These are phyloP conservation scores for Rhodotorula kratochvilovae DNA, from an alignment of 768 basidiomycete species.

Conservation along the genomic window DNA sequence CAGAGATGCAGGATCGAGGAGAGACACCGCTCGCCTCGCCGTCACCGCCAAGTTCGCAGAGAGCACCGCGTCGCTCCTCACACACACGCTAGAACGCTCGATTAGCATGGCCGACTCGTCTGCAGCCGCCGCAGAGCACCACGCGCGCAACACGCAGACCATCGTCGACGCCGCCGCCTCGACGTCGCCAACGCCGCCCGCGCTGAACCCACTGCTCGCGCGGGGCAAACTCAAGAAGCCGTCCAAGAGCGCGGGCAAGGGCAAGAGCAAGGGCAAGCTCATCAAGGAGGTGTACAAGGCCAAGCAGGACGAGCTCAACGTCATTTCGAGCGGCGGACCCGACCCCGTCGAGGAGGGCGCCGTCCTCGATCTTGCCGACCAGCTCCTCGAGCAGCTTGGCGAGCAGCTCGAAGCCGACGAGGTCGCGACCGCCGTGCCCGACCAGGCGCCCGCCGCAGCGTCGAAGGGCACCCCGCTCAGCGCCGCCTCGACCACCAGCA, in stretches of 20 bases:
- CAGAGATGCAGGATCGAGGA: no score
- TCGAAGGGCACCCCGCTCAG: constrained; percentile 41
- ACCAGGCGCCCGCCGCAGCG: constrained; percentile 39
- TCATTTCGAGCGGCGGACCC: background rate
- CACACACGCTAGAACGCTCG: no score
- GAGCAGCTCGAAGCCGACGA: constrained; percentile 50
- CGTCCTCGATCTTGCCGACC: constrained; percentile 65
- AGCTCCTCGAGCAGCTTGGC: constrained; percentile 72
- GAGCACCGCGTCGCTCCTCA: background rate
- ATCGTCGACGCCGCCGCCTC: constrained; percentile 9
- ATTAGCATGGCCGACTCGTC: background rate
- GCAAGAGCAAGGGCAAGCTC: constrained; percentile 7
- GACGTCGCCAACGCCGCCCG: background rate
- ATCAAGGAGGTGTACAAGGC: constrained; percentile 27
- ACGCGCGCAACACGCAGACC: constrained; percentile 16
- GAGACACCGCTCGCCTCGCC: no score
- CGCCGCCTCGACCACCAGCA: background rate
- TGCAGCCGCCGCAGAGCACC: constrained; percentile 8
- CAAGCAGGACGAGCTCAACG: constrained; percentile 27
- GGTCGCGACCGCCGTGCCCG: constrained; percentile 53
- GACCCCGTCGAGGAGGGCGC: constrained; percentile 43
- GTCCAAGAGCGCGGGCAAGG: background rate
- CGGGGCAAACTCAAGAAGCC: constrained; percentile 32
- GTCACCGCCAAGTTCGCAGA: no score
- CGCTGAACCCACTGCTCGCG: constrained; percentile 32